Conservation (phyloP, 495 filamentous ascomycete genomes). For the Friedmanniomyces simplex region DNA sequence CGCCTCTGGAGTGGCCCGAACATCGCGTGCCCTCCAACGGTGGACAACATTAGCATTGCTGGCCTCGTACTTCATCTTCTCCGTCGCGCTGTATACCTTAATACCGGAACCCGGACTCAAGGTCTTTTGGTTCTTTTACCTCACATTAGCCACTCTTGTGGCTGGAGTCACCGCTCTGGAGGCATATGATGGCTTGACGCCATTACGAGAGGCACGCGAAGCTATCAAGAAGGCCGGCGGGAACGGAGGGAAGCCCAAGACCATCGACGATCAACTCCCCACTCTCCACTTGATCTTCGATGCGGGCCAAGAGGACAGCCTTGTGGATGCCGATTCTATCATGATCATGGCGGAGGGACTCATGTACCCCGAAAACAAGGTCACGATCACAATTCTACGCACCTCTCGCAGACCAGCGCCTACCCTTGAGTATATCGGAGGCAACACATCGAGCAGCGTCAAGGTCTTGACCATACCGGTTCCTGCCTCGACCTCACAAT, state of each 20-base stretch:
- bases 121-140: conserved; percentile 10
- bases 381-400: neutral
- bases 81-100: conserved; percentile 4
- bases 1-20: neutral
- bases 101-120: neutral
- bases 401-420: neutral
- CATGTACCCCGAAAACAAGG: neutral
- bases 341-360: neutral
- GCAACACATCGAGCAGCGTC: neutral
- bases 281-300: conserved; percentile 4
- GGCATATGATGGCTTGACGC: conserved; percentile 6
- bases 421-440: neutral
- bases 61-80: conserved; percentile 7
- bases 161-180: conserved; percentile 3
- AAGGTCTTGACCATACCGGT: neutral
- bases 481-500: neutral
- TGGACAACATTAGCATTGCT: neutral
- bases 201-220: conserved; percentile 3
- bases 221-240: neutral
- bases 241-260: neutral
- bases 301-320: neutral
- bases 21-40: neutral
- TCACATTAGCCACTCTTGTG: conserved; percentile 3
- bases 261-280: neutral
- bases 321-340: neutral